A percentile compares a stretch with the other conserved stretches of the same genome.
Evolutionary conservation across 768 basidiomycete species (phyloP).

Genomic region (Phlebiopsis flavidoalba): DNA sequence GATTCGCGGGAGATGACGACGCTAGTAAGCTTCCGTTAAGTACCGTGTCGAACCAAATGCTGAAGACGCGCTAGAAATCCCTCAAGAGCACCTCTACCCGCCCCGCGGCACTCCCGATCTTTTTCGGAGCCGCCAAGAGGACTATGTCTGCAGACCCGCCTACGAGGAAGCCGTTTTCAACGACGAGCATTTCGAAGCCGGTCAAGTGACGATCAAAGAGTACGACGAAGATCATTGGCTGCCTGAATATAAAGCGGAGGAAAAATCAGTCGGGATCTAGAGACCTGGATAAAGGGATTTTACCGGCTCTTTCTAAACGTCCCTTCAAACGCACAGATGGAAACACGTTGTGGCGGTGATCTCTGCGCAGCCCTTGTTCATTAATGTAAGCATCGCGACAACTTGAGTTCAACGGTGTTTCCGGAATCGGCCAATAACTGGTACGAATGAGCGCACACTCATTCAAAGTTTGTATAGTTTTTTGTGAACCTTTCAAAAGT

Average conservation of each 20-base stretch:
- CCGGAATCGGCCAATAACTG: no score
- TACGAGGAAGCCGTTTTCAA: not conserved
- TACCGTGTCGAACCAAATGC: no score
- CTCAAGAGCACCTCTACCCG: not conserved
- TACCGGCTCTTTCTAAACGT: not conserved
- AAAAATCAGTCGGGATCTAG: conserved; percentile 4
- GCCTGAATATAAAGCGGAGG: conserved; percentile 2
- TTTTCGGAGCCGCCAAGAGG: conserved; percentile 5
- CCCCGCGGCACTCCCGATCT: not conserved
- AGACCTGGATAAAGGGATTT: conserved; percentile 2
- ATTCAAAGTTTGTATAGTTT: not conserved
- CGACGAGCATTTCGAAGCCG: not conserved
- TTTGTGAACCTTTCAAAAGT: not conserved
- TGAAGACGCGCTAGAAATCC: not conserved
- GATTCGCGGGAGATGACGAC: not conserved
- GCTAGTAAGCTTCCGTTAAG: not conserved
- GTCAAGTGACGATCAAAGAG: conserved; percentile 1
- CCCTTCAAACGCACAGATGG: not conserved
- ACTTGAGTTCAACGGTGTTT: not conserved
- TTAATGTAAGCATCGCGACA: not conserved
- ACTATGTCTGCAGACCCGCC: not conserved
- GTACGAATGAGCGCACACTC: no score
- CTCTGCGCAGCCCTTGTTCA: not conserved
- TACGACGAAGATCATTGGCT: conserved; percentile 11
- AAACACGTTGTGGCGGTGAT: not conserved